Evolutionary conservation across 192 early-diverging fungal species (phyloP), one percentile per base, ranked within the genome.

Genomic region (Obelidium mucronatum): DNA sequence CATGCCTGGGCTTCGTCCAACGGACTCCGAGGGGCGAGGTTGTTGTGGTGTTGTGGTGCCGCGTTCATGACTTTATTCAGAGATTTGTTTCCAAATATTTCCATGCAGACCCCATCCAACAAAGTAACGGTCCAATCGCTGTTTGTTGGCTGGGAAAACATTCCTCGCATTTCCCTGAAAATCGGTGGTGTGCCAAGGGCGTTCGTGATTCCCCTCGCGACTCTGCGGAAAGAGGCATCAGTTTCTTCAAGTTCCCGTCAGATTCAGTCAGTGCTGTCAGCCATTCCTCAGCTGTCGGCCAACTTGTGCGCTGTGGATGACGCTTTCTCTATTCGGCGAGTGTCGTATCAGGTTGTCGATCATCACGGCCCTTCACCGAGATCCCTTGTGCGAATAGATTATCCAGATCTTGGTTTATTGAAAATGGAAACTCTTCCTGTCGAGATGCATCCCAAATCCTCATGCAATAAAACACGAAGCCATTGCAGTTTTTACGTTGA

Each of bases 1-100:
- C 84, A 90, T 40, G 81, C 80, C 28, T 80, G 37, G 15, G 86
- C 33, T 35, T 90, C 89, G 76, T 86, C 88, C 30, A 85, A 67
- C 17, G 84, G 76, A 74, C 64, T 52, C 5, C 56, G 33, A 3
- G 76, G 55, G 22, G 54, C 42, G 15, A 67, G 37, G 33, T 76
- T 66, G 74, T 67, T 76, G 74, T 76, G 44, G 61, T 28, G 28
- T 22, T 24, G 6, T 58, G 55, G 55, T 51, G 48, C n/a, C n/a
- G n/a, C n/a, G n/a, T n/a, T n/a, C n/a, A n/a, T n/a, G n/a, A n/a
- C n/a, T n/a, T n/a, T n/a, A n/a, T n/a, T n/a, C n/a, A n/a, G n/a
- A n/a, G n/a, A n/a, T n/a, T n/a, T n/a, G n/a, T n/a, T n/a, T n/a
- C n/a, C n/a, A n/a, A n/a, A n/a, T n/a, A n/a, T n/a, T n/a, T n/a